These are phyloP conservation scores for Leccinum ochraceum DNA, from an alignment of 768 basidiomycete species.

Conservation along the genomic window DNA sequence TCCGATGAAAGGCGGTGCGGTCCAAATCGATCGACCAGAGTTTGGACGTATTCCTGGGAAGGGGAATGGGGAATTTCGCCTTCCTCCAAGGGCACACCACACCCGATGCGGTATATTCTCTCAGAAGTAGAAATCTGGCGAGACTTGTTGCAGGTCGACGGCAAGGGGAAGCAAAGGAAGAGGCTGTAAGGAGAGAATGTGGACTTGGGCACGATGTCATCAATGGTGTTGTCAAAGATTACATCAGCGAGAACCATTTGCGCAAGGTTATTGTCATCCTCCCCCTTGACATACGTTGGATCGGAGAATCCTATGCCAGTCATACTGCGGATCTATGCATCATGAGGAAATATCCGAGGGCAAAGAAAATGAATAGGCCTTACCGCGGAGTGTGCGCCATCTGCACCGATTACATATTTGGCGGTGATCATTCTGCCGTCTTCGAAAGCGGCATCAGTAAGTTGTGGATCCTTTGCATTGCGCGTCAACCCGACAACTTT, in stretches of 20 bases:
- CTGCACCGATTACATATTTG: conserved; percentile 52
- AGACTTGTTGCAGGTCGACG: conserved; percentile 25
- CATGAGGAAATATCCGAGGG: background rate
- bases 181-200: conserved; percentile 34
- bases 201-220: conserved; percentile 11
- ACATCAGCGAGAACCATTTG: conserved; percentile 53
- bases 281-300: conserved; percentile 35
- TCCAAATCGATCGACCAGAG: conserved; percentile 42
- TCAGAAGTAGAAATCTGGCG: conserved; percentile 10
- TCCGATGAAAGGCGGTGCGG: conserved; percentile 37
- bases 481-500: conserved; percentile 41
- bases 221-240: conserved; percentile 26
- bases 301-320: conserved; percentile 46
- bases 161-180: conserved; percentile 41
- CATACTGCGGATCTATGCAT: conserved; percentile 41
- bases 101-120: conserved; percentile 42
- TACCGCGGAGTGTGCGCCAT: conserved; percentile 50
- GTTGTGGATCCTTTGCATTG: conserved; percentile 27
- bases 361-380: conserved; percentile 10
- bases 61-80: conserved; percentile 41
- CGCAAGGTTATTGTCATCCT: conserved; percentile 30
- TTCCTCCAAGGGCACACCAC: conserved; percentile 36
- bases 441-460: conserved; percentile 47
- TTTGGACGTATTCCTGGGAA: conserved; percentile 44
- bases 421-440: conserved; percentile 44